Evolutionary conservation across 2,329 filamentous ascomycete species (phyloP).

Genomic region (Knoxdaviesia proteae): DNA sequence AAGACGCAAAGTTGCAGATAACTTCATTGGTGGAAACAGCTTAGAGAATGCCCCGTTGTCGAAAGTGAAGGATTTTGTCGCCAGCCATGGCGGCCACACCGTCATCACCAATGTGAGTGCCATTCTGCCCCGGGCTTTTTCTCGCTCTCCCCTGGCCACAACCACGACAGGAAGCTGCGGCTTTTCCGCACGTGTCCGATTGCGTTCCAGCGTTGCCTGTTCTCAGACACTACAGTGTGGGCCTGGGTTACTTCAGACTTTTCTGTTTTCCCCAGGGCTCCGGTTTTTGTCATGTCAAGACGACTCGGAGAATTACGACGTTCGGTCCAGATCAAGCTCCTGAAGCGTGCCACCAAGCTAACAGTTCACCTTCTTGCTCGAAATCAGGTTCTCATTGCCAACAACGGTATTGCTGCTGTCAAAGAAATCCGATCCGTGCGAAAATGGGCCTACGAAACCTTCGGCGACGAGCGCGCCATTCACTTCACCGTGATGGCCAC

Average conservation of each 20-base stretch:
- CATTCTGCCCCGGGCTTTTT: background rate
- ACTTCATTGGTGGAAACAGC: conserved; percentile 93
- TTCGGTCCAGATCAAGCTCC: background rate
- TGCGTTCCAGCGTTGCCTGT: no score
- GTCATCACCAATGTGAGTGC: conserved; percentile 84
- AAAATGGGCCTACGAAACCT: conserved; percentile 99
- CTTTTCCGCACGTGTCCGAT: no score
- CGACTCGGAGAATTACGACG: background rate
- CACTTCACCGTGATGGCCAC: conserved; percentile 99
- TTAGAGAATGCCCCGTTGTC: conserved; percentile 63
- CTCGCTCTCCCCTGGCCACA: background rate
- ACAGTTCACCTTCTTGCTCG: background rate
- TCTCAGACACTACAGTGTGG: no score
- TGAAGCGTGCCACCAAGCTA: background rate
- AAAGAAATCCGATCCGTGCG: conserved; percentile 98
- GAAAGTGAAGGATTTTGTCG: conserved; percentile 91
- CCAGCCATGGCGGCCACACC: conserved; percentile 75
- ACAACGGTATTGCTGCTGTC: conserved; percentile 98
- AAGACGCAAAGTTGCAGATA: conserved; percentile 64
- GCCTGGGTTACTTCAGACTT: background rate
- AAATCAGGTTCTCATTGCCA: conserved; percentile 79
- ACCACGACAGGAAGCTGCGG: no score
- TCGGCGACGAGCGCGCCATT: conserved; percentile 93
- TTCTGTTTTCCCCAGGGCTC: background rate
- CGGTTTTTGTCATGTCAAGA: background rate